A percentile compares a stretch with the other conserved stretches of the same genome.
Evolutionary conservation across 331 rosid genomes (phyloP).

Genomic region (Arachis monticola): DNA sequence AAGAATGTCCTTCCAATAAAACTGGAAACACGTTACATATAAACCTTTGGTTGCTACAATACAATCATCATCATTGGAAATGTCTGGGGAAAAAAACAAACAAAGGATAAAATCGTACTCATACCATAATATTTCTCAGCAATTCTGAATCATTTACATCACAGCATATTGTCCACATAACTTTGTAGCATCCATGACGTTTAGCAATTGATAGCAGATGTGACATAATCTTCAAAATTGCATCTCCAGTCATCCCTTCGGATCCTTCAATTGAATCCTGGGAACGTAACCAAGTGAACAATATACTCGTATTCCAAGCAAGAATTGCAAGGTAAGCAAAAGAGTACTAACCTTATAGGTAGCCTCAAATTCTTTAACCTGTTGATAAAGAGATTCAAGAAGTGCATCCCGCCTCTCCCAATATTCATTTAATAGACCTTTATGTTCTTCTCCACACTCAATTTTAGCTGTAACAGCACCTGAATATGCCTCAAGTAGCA

Average conservation of each 20-base stretch:
- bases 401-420: conserved; percentile 90
- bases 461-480: conserved; percentile 89
- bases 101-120: conserved; percentile 36
- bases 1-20: not conserved
- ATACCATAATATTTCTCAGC: conserved; percentile 84
- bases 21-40: conserved; percentile 27
- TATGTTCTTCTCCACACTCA: conserved; percentile 77
- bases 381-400: conserved; percentile 72
- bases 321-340: conserved; percentile 31
- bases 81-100: conserved; percentile 29
- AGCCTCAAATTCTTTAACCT: conserved; percentile 63
- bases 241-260: conserved; percentile 58
- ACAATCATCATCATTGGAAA: conserved; percentile 28
- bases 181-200: conserved; percentile 81
- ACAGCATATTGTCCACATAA: conserved; percentile 80
- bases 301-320: conserved; percentile 31
- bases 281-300: conserved; percentile 46
- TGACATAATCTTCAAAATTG: conserved; percentile 61
- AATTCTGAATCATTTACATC: conserved; percentile 82
- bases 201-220: conserved; percentile 78
- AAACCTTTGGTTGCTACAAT: conserved; percentile 6
- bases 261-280: conserved; percentile 66
- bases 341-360: conserved; percentile 60
- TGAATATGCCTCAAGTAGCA: conserved; percentile 85
- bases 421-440: conserved; percentile 74